These are phyloP conservation scores for Diaporthe sp. DNA, from an alignment of 2,329 filamentous ascomycete species.

Conservation along the genomic window DNA sequence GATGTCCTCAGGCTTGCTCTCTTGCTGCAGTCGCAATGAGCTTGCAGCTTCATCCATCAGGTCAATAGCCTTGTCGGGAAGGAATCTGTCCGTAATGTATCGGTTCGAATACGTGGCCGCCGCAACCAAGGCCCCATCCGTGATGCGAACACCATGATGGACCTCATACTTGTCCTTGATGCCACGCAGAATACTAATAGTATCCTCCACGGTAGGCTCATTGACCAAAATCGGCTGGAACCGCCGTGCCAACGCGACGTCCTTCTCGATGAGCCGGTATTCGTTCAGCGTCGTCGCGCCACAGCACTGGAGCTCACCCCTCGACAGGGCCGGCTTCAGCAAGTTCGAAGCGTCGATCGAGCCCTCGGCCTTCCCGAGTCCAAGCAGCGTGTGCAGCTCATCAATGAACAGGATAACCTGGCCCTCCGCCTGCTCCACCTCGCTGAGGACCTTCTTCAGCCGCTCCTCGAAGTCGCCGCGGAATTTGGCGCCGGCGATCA, in stretches of 20 bases:
- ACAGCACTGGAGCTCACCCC: slow-evolving; percentile 94
- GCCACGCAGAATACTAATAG: slow-evolving; percentile 92
- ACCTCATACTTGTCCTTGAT: slow-evolving; percentile 99
- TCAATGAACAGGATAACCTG: slow-evolving; percentile 96
- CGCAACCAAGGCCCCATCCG: slow-evolving; percentile 90
- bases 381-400: slow-evolving; percentile 91
- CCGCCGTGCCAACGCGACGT: slow-evolving; percentile 89
- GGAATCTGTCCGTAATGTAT: slow-evolving; percentile 95
- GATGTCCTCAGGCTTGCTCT: slow-evolving; percentile 96
- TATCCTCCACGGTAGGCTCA: slow-evolving; percentile 91
- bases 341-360: slow-evolving; percentile 97
- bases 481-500: slow-evolving; percentile 97
- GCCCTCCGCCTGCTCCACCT: slow-evolving; percentile 90
- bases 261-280: slow-evolving; percentile 95
- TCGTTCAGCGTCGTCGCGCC: slow-evolving; percentile 94
- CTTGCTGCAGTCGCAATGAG: slow-evolving; percentile 90
- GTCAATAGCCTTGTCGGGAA: slow-evolving; percentile 98
- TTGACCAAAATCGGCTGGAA: slow-evolving; percentile 97
- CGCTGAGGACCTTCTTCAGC: slow-evolving; percentile 89
- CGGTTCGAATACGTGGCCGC: slow-evolving; percentile 93
- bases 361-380: slow-evolving; percentile 93
- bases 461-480: slow-evolving; percentile 96
- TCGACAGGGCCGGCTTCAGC: slow-evolving; percentile 91
- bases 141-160: slow-evolving; percentile 95
- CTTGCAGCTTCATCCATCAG: slow-evolving; percentile 96